A percentile compares a stretch with the other conserved stretches of the same genome.
Evolutionary conservation across 331 rosid species (phyloP).

Genomic region (Cucumis variabilis): DNA sequence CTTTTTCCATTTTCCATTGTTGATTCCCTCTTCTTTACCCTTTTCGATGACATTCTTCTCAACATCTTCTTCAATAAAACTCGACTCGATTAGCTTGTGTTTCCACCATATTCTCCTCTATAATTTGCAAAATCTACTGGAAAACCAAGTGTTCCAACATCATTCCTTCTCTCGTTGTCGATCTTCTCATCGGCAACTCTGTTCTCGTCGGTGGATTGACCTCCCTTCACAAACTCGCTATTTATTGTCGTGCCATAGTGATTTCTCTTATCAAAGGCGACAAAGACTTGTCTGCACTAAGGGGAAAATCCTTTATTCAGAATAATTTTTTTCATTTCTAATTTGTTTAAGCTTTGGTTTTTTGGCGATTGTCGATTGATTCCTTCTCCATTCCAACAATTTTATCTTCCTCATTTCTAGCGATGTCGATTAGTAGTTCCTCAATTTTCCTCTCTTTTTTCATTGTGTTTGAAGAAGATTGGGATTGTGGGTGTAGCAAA

Average conservation of each 20-base stretch:
- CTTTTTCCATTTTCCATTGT: no score
- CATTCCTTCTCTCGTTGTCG: no score
- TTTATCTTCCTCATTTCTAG: conserved; percentile 1
- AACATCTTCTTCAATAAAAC: no score
- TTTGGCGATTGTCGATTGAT: background rate
- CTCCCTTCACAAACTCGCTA: no score
- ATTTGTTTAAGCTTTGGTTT: conserved; percentile 7
- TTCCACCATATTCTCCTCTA: no score
- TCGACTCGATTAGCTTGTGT: no score
- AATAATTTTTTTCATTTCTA: background rate
- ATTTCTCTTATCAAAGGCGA: background rate
- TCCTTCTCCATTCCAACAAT: background rate
- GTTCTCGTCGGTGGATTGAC: no score
- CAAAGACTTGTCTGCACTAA: conserved; percentile 3
- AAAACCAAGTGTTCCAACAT: no score
- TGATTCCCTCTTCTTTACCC: no score
- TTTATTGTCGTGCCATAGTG: background rate
- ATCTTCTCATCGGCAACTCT: no score
- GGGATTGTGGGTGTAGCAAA: background rate
- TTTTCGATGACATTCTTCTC: no score
- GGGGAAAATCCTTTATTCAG: background rate
- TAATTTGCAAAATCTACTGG: no score
- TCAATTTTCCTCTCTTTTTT: conserved; percentile 16
- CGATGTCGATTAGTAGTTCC: conserved; percentile 31
- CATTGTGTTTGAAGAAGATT: conserved; percentile 1